Conservation (phyloP, 345 rosid species). For the Streptanthus diversifolius region DNA sequence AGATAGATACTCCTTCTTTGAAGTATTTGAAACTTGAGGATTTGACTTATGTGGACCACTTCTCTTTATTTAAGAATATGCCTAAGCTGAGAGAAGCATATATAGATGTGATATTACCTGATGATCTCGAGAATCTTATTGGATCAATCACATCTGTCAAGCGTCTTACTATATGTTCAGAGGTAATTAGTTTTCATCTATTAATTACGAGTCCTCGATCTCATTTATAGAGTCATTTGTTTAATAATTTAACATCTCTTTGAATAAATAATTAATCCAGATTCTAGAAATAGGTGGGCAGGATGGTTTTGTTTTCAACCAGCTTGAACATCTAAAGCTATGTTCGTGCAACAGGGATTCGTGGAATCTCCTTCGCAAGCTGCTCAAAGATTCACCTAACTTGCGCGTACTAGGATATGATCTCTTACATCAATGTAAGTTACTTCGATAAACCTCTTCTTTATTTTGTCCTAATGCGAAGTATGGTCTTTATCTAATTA, state of each 20-base stretch:
- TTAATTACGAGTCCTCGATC: neutral
- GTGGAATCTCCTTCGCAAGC: neutral
- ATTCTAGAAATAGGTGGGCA: neutral
- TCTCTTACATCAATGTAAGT: neutral
- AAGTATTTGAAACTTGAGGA: neutral
- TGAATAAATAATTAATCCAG: too few species aligned
- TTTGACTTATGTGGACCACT: neutral
- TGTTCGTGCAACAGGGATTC: neutral
- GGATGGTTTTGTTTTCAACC: neutral
- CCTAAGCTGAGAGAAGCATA: neutral
- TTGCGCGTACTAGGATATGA: neutral
- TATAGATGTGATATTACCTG: neutral
- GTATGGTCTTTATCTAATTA: neutral
- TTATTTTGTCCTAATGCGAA: too few species aligned
- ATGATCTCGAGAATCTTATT: neutral
- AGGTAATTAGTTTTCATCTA: neutral
- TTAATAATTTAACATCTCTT: too few species aligned
- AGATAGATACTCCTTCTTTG: neutral
- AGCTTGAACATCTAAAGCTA: neutral
- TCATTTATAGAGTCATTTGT: neutral
- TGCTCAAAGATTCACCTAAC: neutral
- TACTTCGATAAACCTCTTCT: too few species aligned
- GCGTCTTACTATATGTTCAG: neutral
- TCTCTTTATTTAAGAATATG: neutral
- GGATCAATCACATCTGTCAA: neutral